A percentile compares a stretch with the other conserved stretches of the same genome.
phyloP scores from a whole-genome alignment of 306 rosid species.

The Datisca glomerata region DNA sequence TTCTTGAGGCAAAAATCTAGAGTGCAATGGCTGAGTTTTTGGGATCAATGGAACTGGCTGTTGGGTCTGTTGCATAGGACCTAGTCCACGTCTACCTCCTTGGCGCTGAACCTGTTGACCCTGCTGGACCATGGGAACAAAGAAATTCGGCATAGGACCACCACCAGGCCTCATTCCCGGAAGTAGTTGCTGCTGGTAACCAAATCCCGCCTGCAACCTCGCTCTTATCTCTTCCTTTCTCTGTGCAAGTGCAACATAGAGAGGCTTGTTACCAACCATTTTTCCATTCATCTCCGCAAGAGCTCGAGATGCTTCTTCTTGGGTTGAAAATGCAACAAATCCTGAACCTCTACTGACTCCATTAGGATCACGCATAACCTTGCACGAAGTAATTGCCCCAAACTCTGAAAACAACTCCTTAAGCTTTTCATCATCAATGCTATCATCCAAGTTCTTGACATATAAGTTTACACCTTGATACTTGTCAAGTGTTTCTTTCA shows the following conservation, averaged over 20 bases:
- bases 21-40: too few relatives aligned
- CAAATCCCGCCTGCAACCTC: slow-evolving; percentile 23
- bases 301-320: slow-evolving; percentile 96
- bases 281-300: slow-evolving; percentile 18
- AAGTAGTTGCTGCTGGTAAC: slow-evolving; percentile 28
- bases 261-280: slow-evolving; percentile 15
- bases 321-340: slow-evolving; percentile 89
- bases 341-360: slow-evolving; percentile 94
- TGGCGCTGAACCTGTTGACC: slow-evolving; percentile 27
- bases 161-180: slow-evolving; percentile 28
- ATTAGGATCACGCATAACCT: slow-evolving; percentile 97
- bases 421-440: slow-evolving; percentile 57
- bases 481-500: slow-evolving; percentile 92
- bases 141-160: slow-evolving; percentile 21
- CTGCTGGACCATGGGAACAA: slow-evolving; percentile 25
- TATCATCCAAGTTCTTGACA: slow-evolving; percentile 76
- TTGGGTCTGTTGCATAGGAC: slow-evolving; percentile 42
- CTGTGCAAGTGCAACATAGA: slow-evolving; percentile 17
- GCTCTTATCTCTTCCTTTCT: slow-evolving; percentile 17
- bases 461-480: slow-evolving; percentile 88
- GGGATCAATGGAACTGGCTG: slow-evolving; percentile 81
- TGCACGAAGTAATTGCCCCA: slow-evolving; percentile 82
- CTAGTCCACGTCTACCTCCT: slow-evolving; percentile 25
- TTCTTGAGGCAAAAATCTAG: too few relatives aligned
- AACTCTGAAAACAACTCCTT: slow-evolving; percentile 62